These are phyloP conservation scores for Suillus luteus DNA, from an alignment of 768 basidiomycete genomes.

Conservation along the genomic window DNA sequence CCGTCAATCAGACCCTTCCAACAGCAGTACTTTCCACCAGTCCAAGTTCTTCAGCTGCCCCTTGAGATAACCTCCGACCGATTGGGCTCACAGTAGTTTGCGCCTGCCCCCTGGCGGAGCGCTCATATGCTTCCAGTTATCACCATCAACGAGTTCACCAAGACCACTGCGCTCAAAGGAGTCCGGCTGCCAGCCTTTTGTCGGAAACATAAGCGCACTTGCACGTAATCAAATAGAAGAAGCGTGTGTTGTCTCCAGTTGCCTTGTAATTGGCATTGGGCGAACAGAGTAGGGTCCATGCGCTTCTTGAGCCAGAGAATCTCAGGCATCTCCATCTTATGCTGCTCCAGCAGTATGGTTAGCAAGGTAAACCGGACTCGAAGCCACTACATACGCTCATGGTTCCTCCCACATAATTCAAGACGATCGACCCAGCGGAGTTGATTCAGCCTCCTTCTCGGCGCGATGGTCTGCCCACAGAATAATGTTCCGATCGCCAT, in stretches of 20 bases:
- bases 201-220: conserved; percentile 92
- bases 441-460: conserved; percentile 92
- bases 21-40: conserved; percentile 85
- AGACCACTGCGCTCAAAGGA: conserved; percentile 90
- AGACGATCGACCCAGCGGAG: conserved; percentile 74
- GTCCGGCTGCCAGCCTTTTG: conserved; percentile 84
- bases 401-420: conserved; percentile 93
- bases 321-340: conserved; percentile 99
- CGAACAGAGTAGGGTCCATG: conserved; percentile 74
- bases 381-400: conserved; percentile 71
- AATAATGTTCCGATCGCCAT: conserved; percentile 82
- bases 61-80: conserved; percentile 75
- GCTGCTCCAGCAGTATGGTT: conserved; percentile 42
- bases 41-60: conserved; percentile 84
- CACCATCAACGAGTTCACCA: conserved; percentile 62
- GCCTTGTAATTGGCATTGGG: conserved; percentile 84
- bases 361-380: conserved; percentile 9
- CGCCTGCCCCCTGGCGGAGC: conserved; percentile 56
- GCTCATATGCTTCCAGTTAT: conserved; percentile 73
- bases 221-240: conserved; percentile 92
- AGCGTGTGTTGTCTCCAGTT: conserved; percentile 70
- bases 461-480: conserved; percentile 98
- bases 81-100: conserved; percentile 85
- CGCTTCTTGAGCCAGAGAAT: conserved; percentile 93
- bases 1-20: conserved; percentile 97